phyloP scores from a whole-genome alignment of 164 flowering plant species.

The Stephania cephalantha region DNA sequence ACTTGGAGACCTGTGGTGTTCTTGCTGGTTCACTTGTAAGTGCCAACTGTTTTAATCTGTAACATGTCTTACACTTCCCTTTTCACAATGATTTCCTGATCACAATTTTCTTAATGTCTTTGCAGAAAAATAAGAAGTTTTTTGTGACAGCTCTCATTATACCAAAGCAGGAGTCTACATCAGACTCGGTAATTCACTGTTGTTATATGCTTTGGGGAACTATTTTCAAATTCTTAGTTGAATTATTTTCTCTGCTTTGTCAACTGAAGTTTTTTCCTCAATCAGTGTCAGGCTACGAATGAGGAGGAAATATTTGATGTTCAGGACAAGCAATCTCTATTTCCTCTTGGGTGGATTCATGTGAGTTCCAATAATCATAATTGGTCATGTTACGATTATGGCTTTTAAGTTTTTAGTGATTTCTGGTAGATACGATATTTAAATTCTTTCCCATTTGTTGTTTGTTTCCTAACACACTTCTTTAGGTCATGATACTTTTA shows the following conservation, averaged over 20 bases:
- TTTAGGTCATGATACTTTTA: not conserved
- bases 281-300: constrained; percentile 87
- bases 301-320: constrained; percentile 98
- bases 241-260: not conserved
- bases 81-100: not conserved
- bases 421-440: not conserved
- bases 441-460: not conserved
- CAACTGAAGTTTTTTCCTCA: constrained; percentile 8
- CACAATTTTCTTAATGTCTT: not conserved
- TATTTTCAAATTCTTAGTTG: constrained; percentile 1
- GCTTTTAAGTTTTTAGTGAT: not conserved
- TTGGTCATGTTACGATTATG: not conserved
- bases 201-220: not conserved
- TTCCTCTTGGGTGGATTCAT: constrained; percentile 97
- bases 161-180: constrained; percentile 95
- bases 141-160: constrained; percentile 78
- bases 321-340: constrained; percentile 87
- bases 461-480: not conserved
- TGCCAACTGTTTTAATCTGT: constrained; percentile 9
- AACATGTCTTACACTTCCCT: not conserved
- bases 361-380: constrained; percentile 39
- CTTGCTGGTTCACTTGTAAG: constrained; percentile 96
- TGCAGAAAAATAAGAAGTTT: constrained; percentile 83
- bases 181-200: constrained; percentile 59
- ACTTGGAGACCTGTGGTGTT: constrained; percentile 94